Percentiles rank a stretch among this genome's conserved stretches.
These are phyloP conservation scores for Pseudopithomyces maydicus DNA, from an alignment of 2,329 filamentous ascomycete species.

Conservation along the genomic window DNA sequence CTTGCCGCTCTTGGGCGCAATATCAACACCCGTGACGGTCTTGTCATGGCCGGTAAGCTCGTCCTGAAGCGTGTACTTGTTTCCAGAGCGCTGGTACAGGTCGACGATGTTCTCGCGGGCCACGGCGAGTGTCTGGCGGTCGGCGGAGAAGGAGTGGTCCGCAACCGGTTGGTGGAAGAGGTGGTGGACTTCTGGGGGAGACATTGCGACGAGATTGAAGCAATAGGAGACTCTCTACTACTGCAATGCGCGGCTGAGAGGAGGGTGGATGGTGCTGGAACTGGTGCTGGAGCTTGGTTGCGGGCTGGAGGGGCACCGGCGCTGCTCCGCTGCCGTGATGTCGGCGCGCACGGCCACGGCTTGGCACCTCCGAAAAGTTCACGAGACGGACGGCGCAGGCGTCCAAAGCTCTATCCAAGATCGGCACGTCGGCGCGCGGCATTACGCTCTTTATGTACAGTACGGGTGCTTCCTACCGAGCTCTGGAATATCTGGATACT, in stretches of 20 bases:
- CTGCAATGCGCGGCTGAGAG: constrained; percentile 25
- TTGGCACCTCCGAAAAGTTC: constrained; percentile 42
- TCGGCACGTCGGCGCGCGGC: not conserved
- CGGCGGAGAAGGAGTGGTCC: constrained; percentile 96
- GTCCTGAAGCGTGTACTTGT: constrained; percentile 81
- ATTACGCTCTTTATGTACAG: constrained; percentile 4
- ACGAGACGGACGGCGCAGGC: constrained; percentile 9
- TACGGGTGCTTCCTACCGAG: not conserved
- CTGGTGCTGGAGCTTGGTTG: constrained; percentile 4
- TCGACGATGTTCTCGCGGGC: constrained; percentile 89
- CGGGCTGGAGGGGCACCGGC: constrained; percentile 12
- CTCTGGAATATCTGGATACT: not conserved
- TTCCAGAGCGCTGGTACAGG: constrained; percentile 77
- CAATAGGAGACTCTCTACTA: constrained; percentile 99
- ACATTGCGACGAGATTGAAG: constrained; percentile 64
- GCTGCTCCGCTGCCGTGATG: constrained; percentile 2
- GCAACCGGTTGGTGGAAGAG: constrained; percentile 96
- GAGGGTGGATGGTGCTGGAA: constrained; percentile 11
- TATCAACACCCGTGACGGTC: constrained; percentile 93
- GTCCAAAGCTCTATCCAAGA: not conserved
- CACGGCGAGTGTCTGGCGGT: constrained; percentile 86
- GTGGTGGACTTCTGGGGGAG: constrained; percentile 88
- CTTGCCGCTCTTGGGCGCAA: constrained; percentile 85
- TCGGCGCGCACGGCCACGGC: constrained; percentile 10
- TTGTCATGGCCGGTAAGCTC: constrained; percentile 97